Evolutionary conservation across 805 yeast genomes (phyloP), one percentile per base, ranked within the genome.

Genomic region (Candida anglica): DNA sequence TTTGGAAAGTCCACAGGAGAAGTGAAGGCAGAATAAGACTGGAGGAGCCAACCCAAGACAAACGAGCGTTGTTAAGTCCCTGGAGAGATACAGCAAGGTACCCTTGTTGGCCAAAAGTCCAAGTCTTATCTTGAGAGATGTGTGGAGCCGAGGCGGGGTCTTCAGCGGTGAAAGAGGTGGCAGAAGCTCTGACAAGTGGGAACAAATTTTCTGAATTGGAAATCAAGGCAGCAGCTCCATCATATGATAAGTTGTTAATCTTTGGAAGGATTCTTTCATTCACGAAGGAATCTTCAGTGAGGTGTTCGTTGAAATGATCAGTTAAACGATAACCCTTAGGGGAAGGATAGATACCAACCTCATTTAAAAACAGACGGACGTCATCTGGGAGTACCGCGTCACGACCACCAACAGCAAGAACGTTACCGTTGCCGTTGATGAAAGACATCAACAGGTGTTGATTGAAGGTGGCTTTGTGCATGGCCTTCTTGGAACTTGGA

Each of bases 91-190:
- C 94, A 15, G 79, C 76, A 33, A 85, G 54, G 54, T 66, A 81
- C 4, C 86, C 88, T 61, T 89, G 94, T 27, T 78, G 67, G 19
- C 96, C 96, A 22, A 79, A 65, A 10, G 85, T 77, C 95, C 96
- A 89, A 3, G 79, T 68, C 15, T 65, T 63, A 8, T 68, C 72
- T 8, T 53, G 37, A 42, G 65, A 71, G 26, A 70, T 58, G n/a
- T 65, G 59, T 10, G 44, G 46, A 18, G 56, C 50, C 13, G 62
- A 69, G 13, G 66, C 72, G 34, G 71, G 75, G 36, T 69, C 65
- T 43, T 69, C 69, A 46, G 46, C 47, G 25, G 86, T 72, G 52
- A 74, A 74, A 3, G 91, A 75, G 2, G 89, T 77, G 32, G 70
- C 63, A 18, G 88, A 69, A 3, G 88, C 85, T 40, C 66, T 67